Conservation (phyloP, 768 basidiomycete genomes). For the Mrakia gelida region DNA sequence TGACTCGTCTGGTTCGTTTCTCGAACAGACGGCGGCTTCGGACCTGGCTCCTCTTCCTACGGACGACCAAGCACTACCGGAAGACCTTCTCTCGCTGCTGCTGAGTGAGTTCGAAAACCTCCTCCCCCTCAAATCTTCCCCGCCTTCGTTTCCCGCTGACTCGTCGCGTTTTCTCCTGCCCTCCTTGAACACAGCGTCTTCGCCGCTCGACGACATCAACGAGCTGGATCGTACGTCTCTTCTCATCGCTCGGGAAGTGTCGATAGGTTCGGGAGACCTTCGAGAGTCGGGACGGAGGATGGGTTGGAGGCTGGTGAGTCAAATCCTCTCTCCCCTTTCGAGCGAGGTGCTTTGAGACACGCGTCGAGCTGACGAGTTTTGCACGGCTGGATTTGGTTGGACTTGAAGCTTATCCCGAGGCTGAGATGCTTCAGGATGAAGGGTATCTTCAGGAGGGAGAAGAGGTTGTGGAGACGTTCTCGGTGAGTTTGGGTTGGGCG, state of each 20-base stretch:
- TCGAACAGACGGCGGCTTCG: background rate
- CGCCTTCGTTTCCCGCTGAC: background rate
- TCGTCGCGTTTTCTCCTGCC: background rate
- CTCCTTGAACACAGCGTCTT: background rate
- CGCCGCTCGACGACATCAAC: constrained; percentile 15
- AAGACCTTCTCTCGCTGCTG: background rate
- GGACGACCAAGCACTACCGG: constrained; percentile 14
- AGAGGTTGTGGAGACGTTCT: background rate
- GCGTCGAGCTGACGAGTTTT: background rate
- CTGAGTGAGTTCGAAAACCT: background rate
- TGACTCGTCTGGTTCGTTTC: too few species aligned
- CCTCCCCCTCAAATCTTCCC: too few species aligned
- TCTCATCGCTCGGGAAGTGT: constrained; percentile 18
- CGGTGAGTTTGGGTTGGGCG: background rate
- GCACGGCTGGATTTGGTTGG: background rate
- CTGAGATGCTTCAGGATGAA: constrained; percentile 3
- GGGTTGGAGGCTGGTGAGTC: background rate
- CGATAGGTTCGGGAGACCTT: background rate
- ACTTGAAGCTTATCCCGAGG: constrained; percentile 1
- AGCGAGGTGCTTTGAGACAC: too few species aligned
- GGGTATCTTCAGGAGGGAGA: constrained; percentile 2
- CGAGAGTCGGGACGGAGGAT: background rate
- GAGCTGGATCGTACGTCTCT: background rate
- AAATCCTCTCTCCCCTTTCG: background rate
- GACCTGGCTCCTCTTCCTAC: constrained; percentile 12